Evolutionary conservation across 2,329 filamentous ascomycete genomes (phyloP), one percentile per base, ranked within the genome.

Genomic region (Didymella keratinophila): DNA sequence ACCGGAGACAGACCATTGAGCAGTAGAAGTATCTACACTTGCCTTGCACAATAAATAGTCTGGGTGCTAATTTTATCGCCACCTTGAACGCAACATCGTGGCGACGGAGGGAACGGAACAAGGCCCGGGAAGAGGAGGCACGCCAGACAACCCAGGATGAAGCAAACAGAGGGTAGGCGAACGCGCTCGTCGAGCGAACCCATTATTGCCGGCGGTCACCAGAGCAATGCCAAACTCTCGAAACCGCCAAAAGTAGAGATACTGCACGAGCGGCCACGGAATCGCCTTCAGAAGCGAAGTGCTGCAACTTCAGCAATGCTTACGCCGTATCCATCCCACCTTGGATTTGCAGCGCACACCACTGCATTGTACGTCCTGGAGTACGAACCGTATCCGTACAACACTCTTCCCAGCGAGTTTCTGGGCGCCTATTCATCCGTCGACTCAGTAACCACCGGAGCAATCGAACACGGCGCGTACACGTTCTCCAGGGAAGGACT

Each of bases 401-500:
- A 62, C 27, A 65, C 56, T 4, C 56, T 51, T 0, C 66, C 68
- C 9, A 56, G 66, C 46, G 37, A 62, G 21, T 67, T 70, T 8
- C 41, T 70, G 18, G 68, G 66, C n/a, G 63, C 65, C 10, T 69
- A 64, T 44, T 67, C 66, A 5, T 67, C 56, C 21, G 54, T 70
- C 30, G 42, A 69, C 34, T 58, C 62, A 2, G 66, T 70, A 1
- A 70, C 62, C 1, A 43, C 62, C 4, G 64, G 58, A 3, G 68
- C 68, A 0, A 57, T 69, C n/a, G 47, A 56, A 18, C 61, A 63
- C 42, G 59, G 66, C n/a, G 67, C 69, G 16, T 68, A 68, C 46
- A 58, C 66, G 3, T 71, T 71, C 42, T 70, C 66, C 20, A 53
- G 60, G 49, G 67, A 66, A 47, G 69, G 69, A 7, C 12, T 69